Base-by-base conservation (phyloP, 1,284 basidiomycete species). In the Porphyrellus sp. region DNA sequence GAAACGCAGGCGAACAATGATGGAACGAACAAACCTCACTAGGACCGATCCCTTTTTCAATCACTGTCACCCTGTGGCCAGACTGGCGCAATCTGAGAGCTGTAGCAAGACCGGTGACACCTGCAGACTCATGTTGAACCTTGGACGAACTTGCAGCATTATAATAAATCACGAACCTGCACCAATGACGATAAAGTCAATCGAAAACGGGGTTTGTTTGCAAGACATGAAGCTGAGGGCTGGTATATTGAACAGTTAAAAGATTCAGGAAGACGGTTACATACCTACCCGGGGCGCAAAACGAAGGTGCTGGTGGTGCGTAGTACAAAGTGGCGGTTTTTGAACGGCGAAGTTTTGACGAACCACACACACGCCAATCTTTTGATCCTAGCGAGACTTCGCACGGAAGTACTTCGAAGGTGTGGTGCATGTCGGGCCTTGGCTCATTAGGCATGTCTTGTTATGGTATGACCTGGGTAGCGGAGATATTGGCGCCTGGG, bases 41-140 rank as follows among this genome's bases (percentile, higher is more conserved):
- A 8, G 69, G 65, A 25, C 69, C 67, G 13, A 31, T 25, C 18
- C 60, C 65, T 31, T 67, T 70, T 5, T 83, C 82, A 39, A 83
- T 59, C 3, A 83, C 73, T 9, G 72, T 74, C 9, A 82, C 67
- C 6, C 67, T 68, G 52, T 84, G 82, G 3, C 82, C 82, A 34
- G 74, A 69, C 30, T 72, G 68, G 20, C 70, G 64, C 34, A 83
- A 68, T 3, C 77, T 69, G 58, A 75, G 75, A 9, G 80, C 82
- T 15, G 72, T 72, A 1, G 82, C 75, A 6, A 84, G 74, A 24
- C 81, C 82, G 6, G 61, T 63, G 40, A 76, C 62, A 20, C 77
- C 77, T 77, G 37, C 13, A 6, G 25, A 45, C 15, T 18, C n/a
- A 40, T 15, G 12, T 46, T 50, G 27, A 46, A 25, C 16, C 16